These are phyloP conservation scores for Lunasporangiospora selenospora DNA, from an alignment of 192 early-diverging fungal genomes.

Conservation along the genomic window DNA sequence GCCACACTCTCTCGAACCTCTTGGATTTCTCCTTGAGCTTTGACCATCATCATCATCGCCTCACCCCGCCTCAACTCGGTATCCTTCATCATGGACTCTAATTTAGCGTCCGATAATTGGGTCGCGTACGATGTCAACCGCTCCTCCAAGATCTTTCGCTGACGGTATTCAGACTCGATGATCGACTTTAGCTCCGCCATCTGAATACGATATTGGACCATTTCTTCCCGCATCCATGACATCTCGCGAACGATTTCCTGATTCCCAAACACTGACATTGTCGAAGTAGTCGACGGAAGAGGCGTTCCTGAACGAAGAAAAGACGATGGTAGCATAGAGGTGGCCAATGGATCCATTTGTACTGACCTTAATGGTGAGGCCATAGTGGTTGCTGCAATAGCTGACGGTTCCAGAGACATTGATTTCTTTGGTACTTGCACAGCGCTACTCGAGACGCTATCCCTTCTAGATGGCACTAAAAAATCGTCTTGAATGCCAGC, in stretches of 20 bases:
- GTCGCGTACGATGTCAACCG: background rate
- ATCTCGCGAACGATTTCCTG: slow-evolving; percentile 7
- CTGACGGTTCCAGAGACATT: background rate
- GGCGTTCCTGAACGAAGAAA: background rate
- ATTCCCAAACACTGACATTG: background rate
- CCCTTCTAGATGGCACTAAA: no score
- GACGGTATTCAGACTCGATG: slow-evolving; percentile 9
- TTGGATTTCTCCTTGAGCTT: slow-evolving; percentile 9
- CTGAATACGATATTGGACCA: slow-evolving; percentile 2
- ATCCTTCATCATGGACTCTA: slow-evolving; percentile 6
- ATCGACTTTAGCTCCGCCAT: slow-evolving; percentile 5
- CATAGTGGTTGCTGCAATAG: background rate
- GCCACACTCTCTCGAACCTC: background rate
- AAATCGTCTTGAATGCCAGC: no score
- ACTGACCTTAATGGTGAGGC: background rate
- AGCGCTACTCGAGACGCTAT: no score
- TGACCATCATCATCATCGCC: slow-evolving; percentile 21
- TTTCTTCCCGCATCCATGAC: background rate
- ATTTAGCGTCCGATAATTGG: background rate
- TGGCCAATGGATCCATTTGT: no score
- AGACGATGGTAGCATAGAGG: no score
- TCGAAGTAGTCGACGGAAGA: background rate
- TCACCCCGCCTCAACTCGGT: slow-evolving; percentile 14
- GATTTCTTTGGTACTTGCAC: background rate
- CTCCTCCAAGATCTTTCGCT: slow-evolving; percentile 5